Conservation (phyloP, 1,284 basidiomycete species). For the Microbotryum violaceum region DNA sequence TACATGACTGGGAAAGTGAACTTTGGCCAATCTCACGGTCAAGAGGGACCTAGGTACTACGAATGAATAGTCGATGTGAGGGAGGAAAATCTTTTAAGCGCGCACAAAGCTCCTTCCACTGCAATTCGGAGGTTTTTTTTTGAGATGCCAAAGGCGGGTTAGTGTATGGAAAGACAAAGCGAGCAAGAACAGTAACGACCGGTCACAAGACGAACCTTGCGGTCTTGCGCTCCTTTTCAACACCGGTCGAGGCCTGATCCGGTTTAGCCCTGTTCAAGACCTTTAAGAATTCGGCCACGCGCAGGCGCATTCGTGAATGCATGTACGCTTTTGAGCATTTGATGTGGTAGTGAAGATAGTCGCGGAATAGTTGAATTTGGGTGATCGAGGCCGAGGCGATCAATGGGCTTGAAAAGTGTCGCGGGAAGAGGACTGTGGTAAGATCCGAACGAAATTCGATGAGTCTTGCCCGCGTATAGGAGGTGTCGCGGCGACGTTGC, state of each 20-base stretch:
- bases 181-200: background rate
- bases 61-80: too few relatives aligned
- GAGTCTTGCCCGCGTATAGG: background rate
- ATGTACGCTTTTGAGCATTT: conserved; percentile 99
- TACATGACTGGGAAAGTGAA: too few relatives aligned
- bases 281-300: conserved; percentile 96
- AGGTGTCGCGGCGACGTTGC: background rate
- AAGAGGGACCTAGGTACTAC: too few relatives aligned
- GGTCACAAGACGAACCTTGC: conserved; percentile 47
- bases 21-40: too few relatives aligned
- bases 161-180: background rate
- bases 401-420: conserved; percentile 76
- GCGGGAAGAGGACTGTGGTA: conserved; percentile 75
- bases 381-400: conserved; percentile 79
- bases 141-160: background rate
- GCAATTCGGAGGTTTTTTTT: background rate
- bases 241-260: conserved; percentile 54
- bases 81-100: background rate
- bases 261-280: conserved; percentile 97
- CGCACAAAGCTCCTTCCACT: conserved; percentile 13
- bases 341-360: conserved; percentile 99
- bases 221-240: conserved; percentile 77
- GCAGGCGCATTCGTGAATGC: conserved; percentile 93
- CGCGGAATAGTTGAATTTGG: conserved; percentile 92
- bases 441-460: background rate